Percentiles rank a stretch among this genome's conserved stretches.
These are phyloP conservation scores for Lycium ferocissimum DNA, from an alignment of 257 asterid genomes.

Conservation along the genomic window DNA sequence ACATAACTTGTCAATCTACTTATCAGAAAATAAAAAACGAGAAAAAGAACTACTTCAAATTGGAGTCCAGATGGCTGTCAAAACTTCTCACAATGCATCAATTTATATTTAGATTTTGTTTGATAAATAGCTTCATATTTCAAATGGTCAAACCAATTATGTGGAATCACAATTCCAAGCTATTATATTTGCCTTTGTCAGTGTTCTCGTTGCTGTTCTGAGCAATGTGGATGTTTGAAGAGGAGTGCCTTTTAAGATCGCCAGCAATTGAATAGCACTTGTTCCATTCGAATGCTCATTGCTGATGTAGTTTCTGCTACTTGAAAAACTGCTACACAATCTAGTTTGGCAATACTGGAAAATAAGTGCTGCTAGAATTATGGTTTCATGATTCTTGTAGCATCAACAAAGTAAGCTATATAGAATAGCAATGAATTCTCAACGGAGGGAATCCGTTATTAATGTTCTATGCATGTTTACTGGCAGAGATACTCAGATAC, in stretches of 20 bases:
- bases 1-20: not conserved
- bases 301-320: not conserved
- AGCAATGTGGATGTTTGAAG: not conserved
- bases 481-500: not conserved
- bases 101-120: no score
- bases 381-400: not conserved
- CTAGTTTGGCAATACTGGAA: not conserved
- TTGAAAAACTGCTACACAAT: not conserved
- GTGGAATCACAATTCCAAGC: not conserved
- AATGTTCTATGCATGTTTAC: not conserved
- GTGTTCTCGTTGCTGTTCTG: not conserved
- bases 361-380: not conserved
- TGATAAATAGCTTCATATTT: no score
- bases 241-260: not conserved
- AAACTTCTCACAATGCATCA: no score
- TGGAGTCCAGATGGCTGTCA: not conserved
- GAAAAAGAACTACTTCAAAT: not conserved
- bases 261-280: not conserved
- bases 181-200: no score
- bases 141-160: no score
- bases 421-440: not conserved
- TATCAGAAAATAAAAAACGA: not conserved
- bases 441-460: not conserved
- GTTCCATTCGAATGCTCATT: not conserved
- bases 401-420: not conserved